Evolutionary conservation across 768 basidiomycete genomes (phyloP).

Genomic region (Hirschioporus abietinus): DNA sequence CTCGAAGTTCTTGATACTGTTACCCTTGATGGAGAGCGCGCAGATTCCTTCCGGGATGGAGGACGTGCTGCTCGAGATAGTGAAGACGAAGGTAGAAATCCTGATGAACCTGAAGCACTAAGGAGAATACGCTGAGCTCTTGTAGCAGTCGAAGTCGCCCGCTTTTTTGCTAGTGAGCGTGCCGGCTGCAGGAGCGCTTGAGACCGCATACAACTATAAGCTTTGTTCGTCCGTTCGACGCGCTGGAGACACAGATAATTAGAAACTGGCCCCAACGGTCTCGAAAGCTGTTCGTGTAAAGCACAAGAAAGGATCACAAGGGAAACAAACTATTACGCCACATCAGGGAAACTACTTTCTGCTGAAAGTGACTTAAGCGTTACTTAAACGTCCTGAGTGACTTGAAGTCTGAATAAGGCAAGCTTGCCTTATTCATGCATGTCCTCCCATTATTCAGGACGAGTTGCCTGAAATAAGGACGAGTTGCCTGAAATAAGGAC

Average conservation of each 20-base stretch:
- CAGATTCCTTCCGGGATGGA: not conserved
- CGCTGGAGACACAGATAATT: not conserved
- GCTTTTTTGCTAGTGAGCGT: constrained; percentile 18
- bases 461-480: too few species aligned
- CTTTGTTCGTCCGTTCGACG: not conserved
- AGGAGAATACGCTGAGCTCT: not conserved
- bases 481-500: too few species aligned
- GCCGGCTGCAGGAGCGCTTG: constrained; percentile 30
- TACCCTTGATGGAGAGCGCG: not conserved
- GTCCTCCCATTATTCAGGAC: too few species aligned
- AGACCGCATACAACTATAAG: constrained; percentile 30
- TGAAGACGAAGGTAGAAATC: not conserved
- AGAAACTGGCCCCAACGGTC: not conserved
- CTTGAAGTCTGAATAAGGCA: too few species aligned
- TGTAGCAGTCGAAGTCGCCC: not conserved
- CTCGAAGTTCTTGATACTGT: not conserved
- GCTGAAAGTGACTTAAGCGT: too few species aligned
- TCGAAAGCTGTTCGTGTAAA: not conserved
- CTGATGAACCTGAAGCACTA: not conserved
- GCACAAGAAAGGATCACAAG: not conserved
- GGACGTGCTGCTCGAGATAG: not conserved
- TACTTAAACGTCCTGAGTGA: too few species aligned
- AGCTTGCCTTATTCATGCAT: too few species aligned
- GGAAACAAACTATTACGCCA: too few species aligned
- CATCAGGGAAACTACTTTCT: too few species aligned